Conservation (phyloP, 1,139 yeast species). For the Sugiyamaella pinicola region DNA sequence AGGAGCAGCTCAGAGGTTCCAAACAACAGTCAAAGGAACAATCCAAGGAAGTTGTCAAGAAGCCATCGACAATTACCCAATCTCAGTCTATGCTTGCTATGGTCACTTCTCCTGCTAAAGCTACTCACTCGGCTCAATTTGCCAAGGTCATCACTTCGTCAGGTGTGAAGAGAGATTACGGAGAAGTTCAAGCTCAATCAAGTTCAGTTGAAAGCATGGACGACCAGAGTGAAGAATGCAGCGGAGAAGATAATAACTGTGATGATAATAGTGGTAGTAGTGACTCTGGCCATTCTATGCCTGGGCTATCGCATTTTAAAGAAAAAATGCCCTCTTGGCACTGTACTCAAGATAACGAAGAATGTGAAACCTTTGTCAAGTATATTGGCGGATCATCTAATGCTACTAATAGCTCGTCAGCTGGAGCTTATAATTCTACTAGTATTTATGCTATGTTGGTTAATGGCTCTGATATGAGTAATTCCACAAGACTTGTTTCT, state of each 20-base stretch:
- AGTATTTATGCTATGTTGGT: constrained; percentile 9
- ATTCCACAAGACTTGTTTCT: constrained; percentile 11
- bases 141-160: constrained; percentile 6
- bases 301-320: constrained; percentile 4
- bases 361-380: constrained; percentile 1
- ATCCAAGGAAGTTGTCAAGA: neutral
- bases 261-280: neutral
- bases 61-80: neutral
- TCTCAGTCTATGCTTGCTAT: neutral
- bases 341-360: constrained; percentile 5
- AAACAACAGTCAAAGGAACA: neutral
- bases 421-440: constrained; percentile 5
- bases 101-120: constrained; percentile 1
- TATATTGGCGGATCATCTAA: constrained; percentile 5
- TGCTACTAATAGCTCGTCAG: constrained; percentile 4
- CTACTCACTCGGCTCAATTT: constrained; percentile 5
- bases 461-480: constrained; percentile 6
- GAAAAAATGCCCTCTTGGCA: constrained; percentile 14
- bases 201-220: neutral
- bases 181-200: neutral
- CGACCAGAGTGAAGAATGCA: constrained; percentile 12
- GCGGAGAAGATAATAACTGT: constrained; percentile 12
- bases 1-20: neutral
- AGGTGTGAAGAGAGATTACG: neutral
- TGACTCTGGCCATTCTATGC: constrained; percentile 1